Evolutionary conservation across 1,284 basidiomycete genomes (phyloP), one percentile per base, ranked within the genome.

Genomic region (Cryptococcus hybrid): DNA sequence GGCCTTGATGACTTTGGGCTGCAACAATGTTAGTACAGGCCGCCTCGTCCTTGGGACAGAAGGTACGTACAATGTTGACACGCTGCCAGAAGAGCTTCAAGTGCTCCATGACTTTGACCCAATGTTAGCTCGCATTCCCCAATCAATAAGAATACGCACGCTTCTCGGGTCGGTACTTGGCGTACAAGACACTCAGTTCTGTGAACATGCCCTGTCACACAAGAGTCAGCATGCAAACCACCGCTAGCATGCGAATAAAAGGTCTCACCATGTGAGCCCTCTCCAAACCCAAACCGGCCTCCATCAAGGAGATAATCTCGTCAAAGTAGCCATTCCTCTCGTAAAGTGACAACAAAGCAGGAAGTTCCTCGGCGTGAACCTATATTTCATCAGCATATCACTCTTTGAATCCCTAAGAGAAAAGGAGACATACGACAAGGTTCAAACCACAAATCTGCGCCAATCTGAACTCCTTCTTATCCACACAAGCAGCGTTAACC

Each of bases 381-480:
- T 70, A 51, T 45, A 18, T 40, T 2, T 4, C 9, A 35, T 60
- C 39, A 57, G 48, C 48, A 42, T 35, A 12, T 9, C 8, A 38
- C 5, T 9, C 30, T 9, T 30, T 1, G 47, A 36, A 38, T 38
- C 34, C 30, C 30, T 4, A 30, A 30, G 30, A 34, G 8, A 18
- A 38, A 54, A 13, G 36, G n/a, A 47, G 15, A 80, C 87, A 66
- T 69, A 89, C 92, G 58, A 95, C 86, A 70, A 95, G 88, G 77
- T 97, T 92, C 63, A 97, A 86, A 84, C 93, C 94, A 78, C 93
- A 96, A 71, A 99, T 98, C 84, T 99, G 94, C 15, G 96, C 94
- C 71, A 98, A 79, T 66, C 92, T 89, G 85, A 98, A 99, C 76
- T 99, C 96, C 63, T 85, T 82, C 82, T 98, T 97, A 82, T 96